Percentiles rank a stretch among this genome's conserved stretches.
phyloP scores from a whole-genome alignment of 2,329 filamentous ascomycete species.

The Alternaria viburni region DNA sequence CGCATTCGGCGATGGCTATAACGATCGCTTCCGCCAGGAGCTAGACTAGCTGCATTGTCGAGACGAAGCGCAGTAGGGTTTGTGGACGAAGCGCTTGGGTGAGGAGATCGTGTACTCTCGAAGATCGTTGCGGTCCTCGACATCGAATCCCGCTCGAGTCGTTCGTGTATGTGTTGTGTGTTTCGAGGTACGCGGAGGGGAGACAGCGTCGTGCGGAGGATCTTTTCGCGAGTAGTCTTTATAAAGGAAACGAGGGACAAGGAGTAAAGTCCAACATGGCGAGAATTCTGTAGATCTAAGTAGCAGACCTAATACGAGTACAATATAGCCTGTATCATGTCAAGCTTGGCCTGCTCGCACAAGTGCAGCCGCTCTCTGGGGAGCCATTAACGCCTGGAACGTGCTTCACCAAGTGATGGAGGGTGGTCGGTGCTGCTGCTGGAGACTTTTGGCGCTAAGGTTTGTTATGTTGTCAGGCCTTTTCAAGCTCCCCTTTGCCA shows the following conservation, averaged over 20 bases:
- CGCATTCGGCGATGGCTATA: constrained; percentile 3
- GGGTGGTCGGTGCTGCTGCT: neutral
- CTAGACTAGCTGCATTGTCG: neutral
- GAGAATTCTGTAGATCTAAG: neutral
- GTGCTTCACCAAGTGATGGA: neutral
- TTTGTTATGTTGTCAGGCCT: neutral
- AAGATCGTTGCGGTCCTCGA: neutral
- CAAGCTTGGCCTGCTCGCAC: neutral
- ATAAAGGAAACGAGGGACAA: neutral
- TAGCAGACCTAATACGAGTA: neutral
- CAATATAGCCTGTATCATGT: neutral
- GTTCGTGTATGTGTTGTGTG: neutral
- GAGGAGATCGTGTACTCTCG: neutral
- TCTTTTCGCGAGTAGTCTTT: neutral
- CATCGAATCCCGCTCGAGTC: neutral
- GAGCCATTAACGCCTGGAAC: neutral
- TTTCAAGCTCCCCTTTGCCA: neutral
- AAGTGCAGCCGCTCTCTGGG: neutral
- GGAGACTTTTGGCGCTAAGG: neutral
- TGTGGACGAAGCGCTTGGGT: neutral
- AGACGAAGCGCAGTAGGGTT: neutral
- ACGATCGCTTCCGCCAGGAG: constrained; percentile 14
- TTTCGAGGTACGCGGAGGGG: neutral
- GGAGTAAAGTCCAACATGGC: neutral
- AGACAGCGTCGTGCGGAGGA: neutral